These are phyloP conservation scores for Acanthamoeba triangularis DNA, from an alignment of 208 protist genomes.

Conservation along the genomic window DNA sequence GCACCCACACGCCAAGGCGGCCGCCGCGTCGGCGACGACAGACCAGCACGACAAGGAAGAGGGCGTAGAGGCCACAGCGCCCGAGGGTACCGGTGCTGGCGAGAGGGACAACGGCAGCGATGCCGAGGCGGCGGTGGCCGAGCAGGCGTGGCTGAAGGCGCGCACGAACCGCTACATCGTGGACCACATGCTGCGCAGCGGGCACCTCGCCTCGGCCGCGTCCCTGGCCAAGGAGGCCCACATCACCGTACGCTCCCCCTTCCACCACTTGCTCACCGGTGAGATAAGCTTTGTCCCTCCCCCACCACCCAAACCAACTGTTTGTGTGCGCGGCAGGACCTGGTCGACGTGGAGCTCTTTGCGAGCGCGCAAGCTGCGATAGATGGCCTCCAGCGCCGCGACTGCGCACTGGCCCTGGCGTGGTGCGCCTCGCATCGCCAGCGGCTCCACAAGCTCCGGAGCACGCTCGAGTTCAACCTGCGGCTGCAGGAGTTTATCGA, in stretches of 20 bases:
- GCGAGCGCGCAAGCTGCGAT: background rate
- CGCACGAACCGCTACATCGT: slow-evolving; percentile 40
- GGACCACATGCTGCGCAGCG: slow-evolving; percentile 72
- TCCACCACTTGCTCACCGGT: too few species aligned
- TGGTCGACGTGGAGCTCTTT: slow-evolving; percentile 74
- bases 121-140: background rate
- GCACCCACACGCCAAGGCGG: background rate
- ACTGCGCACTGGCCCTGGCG: slow-evolving; percentile 36
- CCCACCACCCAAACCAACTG: background rate
- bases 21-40: background rate
- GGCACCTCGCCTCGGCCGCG: slow-evolving; percentile 3
- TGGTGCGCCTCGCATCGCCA: slow-evolving; percentile 50
- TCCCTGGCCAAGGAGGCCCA: background rate
- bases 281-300: background rate
- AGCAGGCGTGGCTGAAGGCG: background rate
- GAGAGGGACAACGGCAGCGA: background rate
- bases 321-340: background rate
- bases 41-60: background rate
- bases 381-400: slow-evolving; percentile 2
- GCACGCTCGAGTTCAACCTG: slow-evolving; percentile 71
- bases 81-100: background rate
- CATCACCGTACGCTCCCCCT: background rate
- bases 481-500: slow-evolving; percentile 71
- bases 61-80: background rate
- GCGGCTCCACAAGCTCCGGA: slow-evolving; percentile 58